These are phyloP conservation scores for Pyrenochaeta sp. DNA, from an alignment of 2,329 filamentous ascomycete genomes.

Conservation along the genomic window DNA sequence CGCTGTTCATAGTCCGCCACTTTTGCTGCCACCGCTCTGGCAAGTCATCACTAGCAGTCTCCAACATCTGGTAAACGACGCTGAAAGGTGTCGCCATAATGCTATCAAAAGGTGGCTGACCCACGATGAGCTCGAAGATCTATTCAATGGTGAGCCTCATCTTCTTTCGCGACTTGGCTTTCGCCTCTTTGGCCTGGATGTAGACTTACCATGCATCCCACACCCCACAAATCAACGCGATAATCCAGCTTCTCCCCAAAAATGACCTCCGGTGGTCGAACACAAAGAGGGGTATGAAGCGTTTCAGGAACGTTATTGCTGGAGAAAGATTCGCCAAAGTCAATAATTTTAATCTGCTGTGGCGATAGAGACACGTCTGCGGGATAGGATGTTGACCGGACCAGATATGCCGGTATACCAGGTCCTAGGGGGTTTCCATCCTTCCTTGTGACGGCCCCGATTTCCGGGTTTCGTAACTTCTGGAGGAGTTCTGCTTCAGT, in stretches of 20 bases:
- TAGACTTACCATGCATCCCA: constrained; percentile 46
- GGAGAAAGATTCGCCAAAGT: constrained; percentile 51
- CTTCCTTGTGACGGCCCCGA: constrained; percentile 16
- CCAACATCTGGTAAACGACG: constrained; percentile 47
- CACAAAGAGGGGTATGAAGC: constrained; percentile 44
- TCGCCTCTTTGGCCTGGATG: constrained; percentile 19
- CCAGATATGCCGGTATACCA: constrained; percentile 28
- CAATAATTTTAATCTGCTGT: constrained; percentile 30
- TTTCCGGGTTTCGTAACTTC: constrained; percentile 24
- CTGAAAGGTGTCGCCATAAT: constrained; percentile 43
- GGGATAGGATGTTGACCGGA: constrained; percentile 14
- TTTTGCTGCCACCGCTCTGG: constrained; percentile 42
- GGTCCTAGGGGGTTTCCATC: constrained; percentile 26
- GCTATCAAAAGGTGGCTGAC: constrained; percentile 50
- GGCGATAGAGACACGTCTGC: neutral
- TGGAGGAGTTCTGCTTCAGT: constrained; percentile 25
- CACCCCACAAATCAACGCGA: constrained; percentile 50
- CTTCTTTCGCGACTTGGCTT: constrained; percentile 30
- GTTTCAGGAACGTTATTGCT: constrained; percentile 23
- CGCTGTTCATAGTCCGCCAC: constrained; percentile 36
- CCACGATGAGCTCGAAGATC: constrained; percentile 51
- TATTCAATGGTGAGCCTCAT: constrained; percentile 15
- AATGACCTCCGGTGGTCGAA: constrained; percentile 50
- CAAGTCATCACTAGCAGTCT: constrained; percentile 43
- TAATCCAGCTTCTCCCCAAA: constrained; percentile 47